A percentile compares a stretch with the other conserved stretches of the same genome.
Evolutionary conservation across 2,329 filamentous ascomycete genomes (phyloP).

Genomic region (Talaromyces amestolkiae): DNA sequence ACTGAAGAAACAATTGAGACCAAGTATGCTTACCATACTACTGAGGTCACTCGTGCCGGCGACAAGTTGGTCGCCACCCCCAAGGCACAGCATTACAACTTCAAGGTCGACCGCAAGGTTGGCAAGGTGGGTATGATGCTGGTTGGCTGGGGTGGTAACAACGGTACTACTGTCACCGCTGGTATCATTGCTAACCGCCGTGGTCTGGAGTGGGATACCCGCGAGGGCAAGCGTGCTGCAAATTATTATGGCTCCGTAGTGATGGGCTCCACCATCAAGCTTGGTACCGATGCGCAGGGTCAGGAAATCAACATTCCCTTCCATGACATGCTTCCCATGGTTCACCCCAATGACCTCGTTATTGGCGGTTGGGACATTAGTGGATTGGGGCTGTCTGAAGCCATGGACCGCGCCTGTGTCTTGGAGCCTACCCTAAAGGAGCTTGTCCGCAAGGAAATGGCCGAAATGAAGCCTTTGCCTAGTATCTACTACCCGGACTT

Average conservation of each 20-base stretch:
- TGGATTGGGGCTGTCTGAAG: slow-evolving; percentile 77
- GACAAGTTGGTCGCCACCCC: slow-evolving; percentile 82
- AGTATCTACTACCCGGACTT: slow-evolving; percentile 99
- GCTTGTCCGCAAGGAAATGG: slow-evolving; percentile 90
- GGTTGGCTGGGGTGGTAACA: slow-evolving; percentile 97
- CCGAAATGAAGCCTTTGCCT: slow-evolving; percentile 79
- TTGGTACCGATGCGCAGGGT: slow-evolving; percentile 82
- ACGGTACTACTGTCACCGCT: slow-evolving; percentile 93
- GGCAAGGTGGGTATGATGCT: slow-evolving; percentile 96
- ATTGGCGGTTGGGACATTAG: slow-evolving; percentile 98
- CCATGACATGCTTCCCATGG: slow-evolving; percentile 90
- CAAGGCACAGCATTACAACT: slow-evolving; percentile 88
- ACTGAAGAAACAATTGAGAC: slow-evolving; percentile 83
- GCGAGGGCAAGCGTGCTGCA: slow-evolving; percentile 76
- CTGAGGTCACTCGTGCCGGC: slow-evolving; percentile 69
- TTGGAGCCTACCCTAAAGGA: slow-evolving; percentile 92
- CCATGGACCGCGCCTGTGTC: slow-evolving; percentile 94
- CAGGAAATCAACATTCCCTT: slow-evolving; percentile 96
- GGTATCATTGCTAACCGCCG: slow-evolving; percentile 95
- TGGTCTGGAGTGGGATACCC: slow-evolving; percentile 85
- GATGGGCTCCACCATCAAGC: slow-evolving; percentile 96
- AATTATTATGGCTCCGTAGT: slow-evolving; percentile 99
- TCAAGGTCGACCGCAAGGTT: slow-evolving; percentile 93
- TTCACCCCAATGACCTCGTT: slow-evolving; percentile 92
- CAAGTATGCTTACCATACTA: slow-evolving; percentile 96